Percentiles rank a stretch among this genome's conserved stretches.
phyloP scores from a whole-genome alignment of 306 rosid genomes.

The Sphenostylis stenocarpa region DNA sequence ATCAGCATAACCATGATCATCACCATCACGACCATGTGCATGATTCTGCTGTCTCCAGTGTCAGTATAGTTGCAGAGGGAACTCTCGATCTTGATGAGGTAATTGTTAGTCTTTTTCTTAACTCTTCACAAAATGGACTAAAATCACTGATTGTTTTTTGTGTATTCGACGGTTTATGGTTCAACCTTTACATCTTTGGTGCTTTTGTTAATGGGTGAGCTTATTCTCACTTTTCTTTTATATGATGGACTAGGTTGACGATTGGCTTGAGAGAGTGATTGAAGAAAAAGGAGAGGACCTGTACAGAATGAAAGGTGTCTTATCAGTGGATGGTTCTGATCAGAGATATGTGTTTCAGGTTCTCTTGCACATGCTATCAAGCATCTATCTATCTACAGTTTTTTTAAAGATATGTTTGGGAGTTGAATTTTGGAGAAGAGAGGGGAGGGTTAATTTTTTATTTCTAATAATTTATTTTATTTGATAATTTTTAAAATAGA shows the following conservation, averaged over 20 bases:
- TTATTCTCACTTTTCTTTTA: neutral
- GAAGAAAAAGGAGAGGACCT: slow-evolving; percentile 95
- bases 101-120: neutral
- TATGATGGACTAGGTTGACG: slow-evolving; percentile 60
- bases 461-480: neutral
- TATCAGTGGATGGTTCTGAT: slow-evolving; percentile 66
- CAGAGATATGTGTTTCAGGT: slow-evolving; percentile 90
- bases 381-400: neutral
- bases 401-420: neutral
- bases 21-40: slow-evolving; percentile 59
- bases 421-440: neutral
- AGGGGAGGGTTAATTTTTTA: neutral
- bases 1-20: slow-evolving; percentile 53
- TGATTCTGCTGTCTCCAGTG: slow-evolving; percentile 81
- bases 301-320: slow-evolving; percentile 91
- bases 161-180: neutral
- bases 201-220: neutral
- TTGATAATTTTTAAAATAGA: neutral
- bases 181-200: neutral
- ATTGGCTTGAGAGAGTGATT: slow-evolving; percentile 87
- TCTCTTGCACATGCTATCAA: slow-evolving; percentile 13
- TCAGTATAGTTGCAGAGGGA: slow-evolving; percentile 83
- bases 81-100: slow-evolving; percentile 90
- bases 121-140: neutral
- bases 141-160: neutral